phyloP scores from a whole-genome alignment of 768 basidiomycete species.

The Lentinula raphanica region DNA sequence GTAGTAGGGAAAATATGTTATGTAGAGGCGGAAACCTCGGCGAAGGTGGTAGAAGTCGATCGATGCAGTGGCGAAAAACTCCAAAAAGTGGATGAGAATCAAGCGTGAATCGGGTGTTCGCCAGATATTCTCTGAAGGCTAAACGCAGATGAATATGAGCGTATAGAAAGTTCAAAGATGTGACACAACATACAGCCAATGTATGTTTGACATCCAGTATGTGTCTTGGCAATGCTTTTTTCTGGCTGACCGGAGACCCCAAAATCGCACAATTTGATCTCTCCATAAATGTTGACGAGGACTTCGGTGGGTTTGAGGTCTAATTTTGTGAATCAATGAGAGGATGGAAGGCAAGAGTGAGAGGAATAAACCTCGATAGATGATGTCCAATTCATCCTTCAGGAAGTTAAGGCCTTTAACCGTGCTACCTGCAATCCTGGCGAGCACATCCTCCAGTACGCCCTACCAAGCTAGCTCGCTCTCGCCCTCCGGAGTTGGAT shows the following conservation, averaged over 20 bases:
- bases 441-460: conserved; percentile 76
- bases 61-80: too few species aligned
- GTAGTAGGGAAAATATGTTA: too few species aligned
- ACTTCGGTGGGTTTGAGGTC: conserved; percentile 95
- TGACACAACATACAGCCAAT: conserved; percentile 76
- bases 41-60: too few species aligned
- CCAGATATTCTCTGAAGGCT: conserved; percentile 98
- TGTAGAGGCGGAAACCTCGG: too few species aligned
- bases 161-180: background rate
- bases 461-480: conserved; percentile 28
- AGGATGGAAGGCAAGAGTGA: background rate
- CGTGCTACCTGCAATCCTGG: conserved; percentile 76
- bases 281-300: conserved; percentile 80
- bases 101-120: conserved; percentile 86
- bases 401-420: conserved; percentile 89
- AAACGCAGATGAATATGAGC: conserved; percentile 4
- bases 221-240: conserved; percentile 93
- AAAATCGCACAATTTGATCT: conserved; percentile 95
- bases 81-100: too few species aligned
- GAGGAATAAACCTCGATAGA: conserved; percentile 41
- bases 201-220: conserved; percentile 97
- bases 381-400: conserved; percentile 88
- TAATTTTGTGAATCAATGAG: conserved; percentile 20
- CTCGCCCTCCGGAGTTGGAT: conserved; percentile 10
- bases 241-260: conserved; percentile 98